Conservation (phyloP, 306 rosid species). For the Quercus variabilis region DNA sequence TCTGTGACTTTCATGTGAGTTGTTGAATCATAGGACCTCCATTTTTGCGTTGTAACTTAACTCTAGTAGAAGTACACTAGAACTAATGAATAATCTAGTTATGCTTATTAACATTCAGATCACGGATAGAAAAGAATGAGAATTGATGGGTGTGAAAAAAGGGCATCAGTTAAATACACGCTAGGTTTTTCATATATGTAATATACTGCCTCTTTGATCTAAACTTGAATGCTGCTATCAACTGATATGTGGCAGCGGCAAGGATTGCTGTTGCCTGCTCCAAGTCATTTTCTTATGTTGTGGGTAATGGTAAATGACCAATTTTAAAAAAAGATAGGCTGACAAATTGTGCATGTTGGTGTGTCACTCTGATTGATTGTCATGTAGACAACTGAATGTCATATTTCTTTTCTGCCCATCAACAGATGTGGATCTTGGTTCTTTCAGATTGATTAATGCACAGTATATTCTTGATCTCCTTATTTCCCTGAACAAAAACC, state of each 20-base stretch:
- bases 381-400: not conserved
- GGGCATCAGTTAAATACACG: not conserved
- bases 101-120: not conserved
- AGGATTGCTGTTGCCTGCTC: not conserved
- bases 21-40: not conserved
- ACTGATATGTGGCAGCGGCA: not conserved
- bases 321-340: not conserved
- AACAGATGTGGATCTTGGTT: not conserved
- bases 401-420: not conserved
- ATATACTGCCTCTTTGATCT: not conserved
- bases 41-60: not conserved
- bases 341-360: not conserved
- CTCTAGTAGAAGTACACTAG: slow-evolving; percentile 1
- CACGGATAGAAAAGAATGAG: not conserved
- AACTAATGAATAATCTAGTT: not conserved
- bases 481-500: slow-evolving; percentile 14
- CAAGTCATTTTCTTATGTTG: not conserved
- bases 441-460: not conserved
- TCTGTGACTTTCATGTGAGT: not conserved
- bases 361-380: not conserved
- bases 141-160: not conserved
- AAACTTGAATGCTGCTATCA: not conserved
- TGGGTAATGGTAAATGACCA: not conserved
- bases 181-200: not conserved
- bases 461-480: slow-evolving; percentile 3